Base-by-base conservation (phyloP, 1,284 basidiomycete genomes). In the Pseudozyma tsukubaensis region DNA sequence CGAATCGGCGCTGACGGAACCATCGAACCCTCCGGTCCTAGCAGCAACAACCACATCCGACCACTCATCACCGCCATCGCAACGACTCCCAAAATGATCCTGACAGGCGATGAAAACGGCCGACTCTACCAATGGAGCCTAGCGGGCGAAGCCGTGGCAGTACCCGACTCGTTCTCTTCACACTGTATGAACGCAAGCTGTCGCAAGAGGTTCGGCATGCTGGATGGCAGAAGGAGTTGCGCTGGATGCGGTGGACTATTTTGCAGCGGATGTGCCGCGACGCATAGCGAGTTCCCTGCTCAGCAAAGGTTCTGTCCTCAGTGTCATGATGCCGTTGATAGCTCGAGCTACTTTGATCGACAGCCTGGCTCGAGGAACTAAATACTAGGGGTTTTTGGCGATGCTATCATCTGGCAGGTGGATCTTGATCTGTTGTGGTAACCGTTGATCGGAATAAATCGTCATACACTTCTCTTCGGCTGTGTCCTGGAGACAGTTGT, bases 111-210 rank as follows among this genome's bases (percentile, higher is more conserved):
- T 57, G 76, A 71, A 19, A 24, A 52, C 6, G 83, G 83, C 8
- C 57, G 72, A 14, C 56, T 84, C 29, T 83, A 79, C 45, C 57
- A 62, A 32, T 83, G 82, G 83, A 63, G 73, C 9, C 52, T 84
- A 45, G 76, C 69, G 16, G 82, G 81, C 10, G 71, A 80, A 36
- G 77, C 79, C 5, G 72, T 80, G 24, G 50, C 40, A 18, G 63
- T 81, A 14, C 75, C 80, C 5, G 73, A 73, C 45, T 63, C 50
- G 18, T 62, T 62, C 44, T 60, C 73, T 12, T 62, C 64, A 43
- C 50, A 59, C 55, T 80, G 77, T 56, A 70, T 71, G 69, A 66
- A 73, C 16, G 45, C 34, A 14, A 58, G 55, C 50, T 83, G 81
- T 52, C 19, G 40, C 6, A 70, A 66, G 47, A 52, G 68, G 10